Evolutionary conservation across 2,329 filamentous ascomycete species (phyloP).

Genomic region (Leptographium radiaticola): DNA sequence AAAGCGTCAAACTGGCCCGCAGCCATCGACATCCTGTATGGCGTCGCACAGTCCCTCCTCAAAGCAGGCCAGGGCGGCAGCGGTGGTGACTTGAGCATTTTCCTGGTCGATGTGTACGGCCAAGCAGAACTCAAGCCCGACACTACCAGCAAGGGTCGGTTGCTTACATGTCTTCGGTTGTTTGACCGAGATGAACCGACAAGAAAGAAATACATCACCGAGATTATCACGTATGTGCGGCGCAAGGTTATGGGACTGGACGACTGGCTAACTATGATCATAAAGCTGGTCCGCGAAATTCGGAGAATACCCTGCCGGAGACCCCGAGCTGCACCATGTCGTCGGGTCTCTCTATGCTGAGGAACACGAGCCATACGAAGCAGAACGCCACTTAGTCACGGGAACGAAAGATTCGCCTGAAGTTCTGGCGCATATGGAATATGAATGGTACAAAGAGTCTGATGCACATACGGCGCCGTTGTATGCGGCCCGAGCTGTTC

Average conservation of each 20-base stretch:
- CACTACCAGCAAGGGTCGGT: conserved; percentile 56
- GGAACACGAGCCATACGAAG: conserved; percentile 85
- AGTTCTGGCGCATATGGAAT: conserved; percentile 71
- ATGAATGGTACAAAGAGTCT: conserved; percentile 84
- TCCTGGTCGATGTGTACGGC: conserved; percentile 82
- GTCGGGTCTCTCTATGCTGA: conserved; percentile 80
- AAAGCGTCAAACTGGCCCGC: conserved; percentile 75
- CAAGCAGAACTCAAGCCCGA: conserved; percentile 73
- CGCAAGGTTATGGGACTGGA: not conserved
- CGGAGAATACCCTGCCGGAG: conserved; percentile 79
- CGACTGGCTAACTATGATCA: not conserved
- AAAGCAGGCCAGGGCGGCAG: conserved; percentile 89
- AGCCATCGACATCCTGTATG: conserved; percentile 75
- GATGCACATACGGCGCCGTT: conserved; percentile 76
- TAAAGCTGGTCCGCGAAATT: conserved; percentile 69
- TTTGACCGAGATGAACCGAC: conserved; percentile 79
- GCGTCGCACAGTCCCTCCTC: conserved; percentile 72
- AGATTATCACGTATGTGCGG: conserved; percentile 56
- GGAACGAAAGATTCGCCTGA: conserved; percentile 83
- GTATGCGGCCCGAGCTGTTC: conserved; percentile 74
- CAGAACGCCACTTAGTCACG: conserved; percentile 76
- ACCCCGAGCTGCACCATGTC: conserved; percentile 90
- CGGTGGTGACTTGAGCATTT: conserved; percentile 76
- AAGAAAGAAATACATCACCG: conserved; percentile 80
- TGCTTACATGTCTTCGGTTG: conserved; percentile 66